A percentile compares a stretch with the other conserved stretches of the same genome.
These are phyloP conservation scores for Bipolaris gigantea DNA, from an alignment of 2,329 filamentous ascomycete species.

Conservation along the genomic window DNA sequence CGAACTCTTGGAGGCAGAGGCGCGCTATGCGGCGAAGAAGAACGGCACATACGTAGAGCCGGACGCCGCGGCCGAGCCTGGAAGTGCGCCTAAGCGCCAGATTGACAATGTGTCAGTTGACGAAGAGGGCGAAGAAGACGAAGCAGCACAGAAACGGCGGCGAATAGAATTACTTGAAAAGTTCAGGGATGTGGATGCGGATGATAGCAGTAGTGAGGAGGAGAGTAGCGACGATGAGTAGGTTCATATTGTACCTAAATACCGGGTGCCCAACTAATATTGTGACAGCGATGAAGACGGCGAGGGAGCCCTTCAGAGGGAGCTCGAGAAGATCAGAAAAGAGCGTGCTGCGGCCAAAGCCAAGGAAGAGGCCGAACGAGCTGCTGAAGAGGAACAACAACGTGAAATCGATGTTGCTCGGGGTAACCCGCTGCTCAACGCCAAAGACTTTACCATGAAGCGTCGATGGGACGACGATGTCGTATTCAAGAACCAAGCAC, in stretches of 20 bases:
- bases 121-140: conserved; percentile 59
- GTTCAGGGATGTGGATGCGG: conserved; percentile 83
- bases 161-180: conserved; percentile 76
- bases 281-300: conserved; percentile 55
- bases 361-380: conserved; percentile 77
- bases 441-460: conserved; percentile 88
- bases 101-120: conserved; percentile 56
- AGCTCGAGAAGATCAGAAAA: conserved; percentile 90
- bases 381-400: conserved; percentile 78
- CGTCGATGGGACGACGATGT: conserved; percentile 97
- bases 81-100: conserved; percentile 64
- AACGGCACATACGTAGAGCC: conserved; percentile 62
- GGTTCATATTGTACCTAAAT: conserved; percentile 8
- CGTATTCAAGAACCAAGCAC: conserved; percentile 97
- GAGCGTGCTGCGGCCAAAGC: conserved; percentile 82
- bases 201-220: conserved; percentile 62
- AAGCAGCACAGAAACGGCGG: conserved; percentile 78
- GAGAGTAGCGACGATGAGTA: conserved; percentile 61
- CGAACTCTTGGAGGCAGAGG: conserved; percentile 87
- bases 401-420: conserved; percentile 85
- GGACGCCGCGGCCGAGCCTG: conserved; percentile 45
- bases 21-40: conserved; percentile 83
- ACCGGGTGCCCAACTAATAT: conserved; percentile 16
- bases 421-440: conserved; percentile 88
- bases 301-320: conserved; percentile 81